A percentile compares a stretch with the other conserved stretches of the same genome.
phyloP scores from a whole-genome alignment of 148 eudicot genomes.

The Tetragonia tetragonoides region DNA sequence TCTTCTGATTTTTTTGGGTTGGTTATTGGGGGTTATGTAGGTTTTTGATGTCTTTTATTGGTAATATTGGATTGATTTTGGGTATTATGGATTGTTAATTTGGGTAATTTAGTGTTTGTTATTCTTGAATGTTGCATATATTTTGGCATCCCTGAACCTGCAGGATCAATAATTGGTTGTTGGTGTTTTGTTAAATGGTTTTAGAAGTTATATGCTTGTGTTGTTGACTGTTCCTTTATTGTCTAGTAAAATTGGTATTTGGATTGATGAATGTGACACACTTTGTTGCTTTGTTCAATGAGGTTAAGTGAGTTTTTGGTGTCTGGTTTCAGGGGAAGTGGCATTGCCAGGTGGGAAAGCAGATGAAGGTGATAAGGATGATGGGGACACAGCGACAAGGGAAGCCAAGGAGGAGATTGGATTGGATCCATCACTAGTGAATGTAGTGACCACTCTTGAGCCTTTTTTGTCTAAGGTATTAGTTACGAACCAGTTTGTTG shows the following conservation, averaged over 20 bases:
- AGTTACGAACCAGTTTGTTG: background rate
- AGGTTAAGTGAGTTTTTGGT: constrained; percentile 19
- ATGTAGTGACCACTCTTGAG: constrained; percentile 74
- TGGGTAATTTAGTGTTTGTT: background rate
- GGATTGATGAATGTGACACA: constrained; percentile 1
- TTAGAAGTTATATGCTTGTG: no score
- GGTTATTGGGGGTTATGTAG: background rate
- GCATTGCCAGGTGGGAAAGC: constrained; percentile 88
- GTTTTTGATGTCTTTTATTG: background rate
- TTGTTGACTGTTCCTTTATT: background rate
- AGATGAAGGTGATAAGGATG: constrained; percentile 77
- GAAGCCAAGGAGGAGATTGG: constrained; percentile 97
- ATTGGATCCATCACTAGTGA: constrained; percentile 77
- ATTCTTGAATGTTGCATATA: background rate
- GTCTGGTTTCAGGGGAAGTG: constrained; percentile 69
- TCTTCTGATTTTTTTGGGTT: background rate
- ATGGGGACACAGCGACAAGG: constrained; percentile 70
- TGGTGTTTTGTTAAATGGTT: background rate
- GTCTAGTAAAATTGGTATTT: background rate
- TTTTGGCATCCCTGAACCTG: background rate
- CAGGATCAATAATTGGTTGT: background rate
- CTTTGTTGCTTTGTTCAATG: background rate
- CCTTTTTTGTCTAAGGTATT: constrained; percentile 86
- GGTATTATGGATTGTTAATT: background rate
- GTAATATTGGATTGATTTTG: background rate